Conservation (phyloP, 805 yeast genomes). For the Sugiyamaella chiloensis region DNA sequence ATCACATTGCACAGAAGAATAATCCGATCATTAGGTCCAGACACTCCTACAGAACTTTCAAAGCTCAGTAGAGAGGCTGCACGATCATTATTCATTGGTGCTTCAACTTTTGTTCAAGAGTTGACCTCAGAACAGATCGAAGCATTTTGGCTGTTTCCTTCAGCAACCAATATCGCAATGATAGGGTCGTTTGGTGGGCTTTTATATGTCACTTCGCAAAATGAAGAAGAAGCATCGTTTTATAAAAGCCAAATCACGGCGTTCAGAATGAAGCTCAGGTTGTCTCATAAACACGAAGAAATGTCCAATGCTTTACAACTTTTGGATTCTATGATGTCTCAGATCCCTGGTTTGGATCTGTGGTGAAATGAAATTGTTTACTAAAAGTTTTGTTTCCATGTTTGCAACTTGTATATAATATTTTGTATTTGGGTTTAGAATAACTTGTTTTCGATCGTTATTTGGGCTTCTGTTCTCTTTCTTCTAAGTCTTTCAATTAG, state of each 20-base stretch:
- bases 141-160: constrained; percentile 85
- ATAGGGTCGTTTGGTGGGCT: constrained; percentile 88
- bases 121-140: constrained; percentile 79
- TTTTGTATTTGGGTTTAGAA: no score
- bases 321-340: constrained; percentile 66
- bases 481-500: no score
- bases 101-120: constrained; percentile 72
- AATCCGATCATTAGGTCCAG: constrained; percentile 34
- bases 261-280: constrained; percentile 72
- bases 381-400: no score
- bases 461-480: no score
- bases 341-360: constrained; percentile 50
- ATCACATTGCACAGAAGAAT: constrained; percentile 69
- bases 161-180: constrained; percentile 72
- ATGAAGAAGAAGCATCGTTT: constrained; percentile 56
- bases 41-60: constrained; percentile 51
- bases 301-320: constrained; percentile 70
- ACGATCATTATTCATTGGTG: constrained; percentile 71
- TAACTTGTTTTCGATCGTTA: no score
- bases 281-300: constrained; percentile 72
- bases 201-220: constrained; percentile 60
- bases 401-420: no score
- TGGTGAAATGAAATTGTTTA: no score
- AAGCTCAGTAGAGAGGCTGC: constrained; percentile 84
- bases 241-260: constrained; percentile 68